Conservation (phyloP, 805 yeast genomes). For the Millerozyma acaciae region DNA sequence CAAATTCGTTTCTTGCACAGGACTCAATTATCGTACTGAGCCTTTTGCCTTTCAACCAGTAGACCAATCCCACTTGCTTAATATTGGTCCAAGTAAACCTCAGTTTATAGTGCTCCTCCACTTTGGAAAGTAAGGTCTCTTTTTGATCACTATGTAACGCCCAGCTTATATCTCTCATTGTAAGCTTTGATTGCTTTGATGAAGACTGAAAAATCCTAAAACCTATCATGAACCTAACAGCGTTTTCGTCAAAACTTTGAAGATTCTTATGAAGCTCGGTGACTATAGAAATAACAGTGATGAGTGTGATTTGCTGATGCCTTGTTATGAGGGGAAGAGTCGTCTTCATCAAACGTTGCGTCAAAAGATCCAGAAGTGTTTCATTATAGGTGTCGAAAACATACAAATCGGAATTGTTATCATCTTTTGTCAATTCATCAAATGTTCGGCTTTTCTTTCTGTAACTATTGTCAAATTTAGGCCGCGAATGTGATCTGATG, state of each 20-base stretch:
- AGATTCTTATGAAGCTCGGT: slow-evolving; percentile 47
- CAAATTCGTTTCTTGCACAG: slow-evolving; percentile 70
- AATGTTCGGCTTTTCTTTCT: too few relatives aligned
- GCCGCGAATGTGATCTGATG: neutral
- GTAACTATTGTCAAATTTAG: neutral
- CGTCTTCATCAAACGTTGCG: slow-evolving; percentile 56
- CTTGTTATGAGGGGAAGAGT: slow-evolving; percentile 80
- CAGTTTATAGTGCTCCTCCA: slow-evolving; percentile 40
- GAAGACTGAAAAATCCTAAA: slow-evolving; percentile 56
- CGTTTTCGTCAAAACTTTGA: slow-evolving; percentile 55
- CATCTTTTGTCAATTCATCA: neutral
- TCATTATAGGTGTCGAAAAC: slow-evolving; percentile 37
- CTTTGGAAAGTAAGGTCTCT: slow-evolving; percentile 53
- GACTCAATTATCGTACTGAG: slow-evolving; percentile 49
- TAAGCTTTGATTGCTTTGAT: slow-evolving; percentile 48
- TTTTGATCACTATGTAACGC: slow-evolving; percentile 81
- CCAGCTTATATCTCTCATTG: slow-evolving; percentile 83
- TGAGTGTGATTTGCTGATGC: slow-evolving; percentile 84
- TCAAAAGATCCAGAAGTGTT: slow-evolving; percentile 44
- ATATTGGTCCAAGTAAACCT: slow-evolving; percentile 60
- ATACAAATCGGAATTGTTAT: slow-evolving; percentile 10
- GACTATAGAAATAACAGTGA: slow-evolving; percentile 64
- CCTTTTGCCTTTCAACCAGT: slow-evolving; percentile 52
- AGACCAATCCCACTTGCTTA: slow-evolving; percentile 58
- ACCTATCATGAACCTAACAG: slow-evolving; percentile 67